A percentile compares a stretch with the other conserved stretches of the same genome.
phyloP scores from a whole-genome alignment of 306 rosid genomes.

The Senna siamea region DNA sequence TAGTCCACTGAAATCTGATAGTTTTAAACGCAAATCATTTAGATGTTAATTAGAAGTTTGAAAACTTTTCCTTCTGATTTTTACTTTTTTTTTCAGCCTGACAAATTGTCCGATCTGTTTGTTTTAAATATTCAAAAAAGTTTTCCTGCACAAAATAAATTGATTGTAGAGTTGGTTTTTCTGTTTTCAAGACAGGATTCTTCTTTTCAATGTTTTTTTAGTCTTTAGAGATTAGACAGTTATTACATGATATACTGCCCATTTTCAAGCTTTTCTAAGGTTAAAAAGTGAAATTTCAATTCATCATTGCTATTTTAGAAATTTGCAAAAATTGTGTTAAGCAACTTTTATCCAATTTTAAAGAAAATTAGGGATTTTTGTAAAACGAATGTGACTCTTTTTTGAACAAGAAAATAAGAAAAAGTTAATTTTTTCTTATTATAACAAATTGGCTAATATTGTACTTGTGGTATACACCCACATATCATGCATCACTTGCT shows the following conservation, averaged over 20 bases:
- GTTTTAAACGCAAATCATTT: slow-evolving; percentile 13
- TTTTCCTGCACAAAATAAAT: neutral
- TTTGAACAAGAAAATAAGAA: too few species aligned
- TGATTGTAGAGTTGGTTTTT: neutral
- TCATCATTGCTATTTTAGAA: neutral
- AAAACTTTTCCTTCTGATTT: slow-evolving; percentile 2
- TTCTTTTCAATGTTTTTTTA: slow-evolving; percentile 6
- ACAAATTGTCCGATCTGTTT: neutral
- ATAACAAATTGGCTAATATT: neutral
- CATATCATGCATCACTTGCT: neutral
- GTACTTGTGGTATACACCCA: neutral
- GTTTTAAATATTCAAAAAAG: neutral
- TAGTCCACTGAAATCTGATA: neutral
- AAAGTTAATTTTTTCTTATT: neutral
- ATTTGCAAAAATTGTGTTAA: neutral
- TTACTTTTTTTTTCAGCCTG: neutral
- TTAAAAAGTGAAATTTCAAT: neutral
- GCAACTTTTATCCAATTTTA: neutral
- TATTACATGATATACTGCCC: neutral
- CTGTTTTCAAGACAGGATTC: too few species aligned
- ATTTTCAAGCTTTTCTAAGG: neutral
- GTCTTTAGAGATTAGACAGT: slow-evolving; percentile 14
- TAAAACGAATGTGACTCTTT: neutral
- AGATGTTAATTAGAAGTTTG: neutral
- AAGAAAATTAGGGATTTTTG: neutral